These are phyloP conservation scores for Colletotrichum tamarilloi DNA, from an alignment of 2,329 filamentous ascomycete species.

Conservation along the genomic window DNA sequence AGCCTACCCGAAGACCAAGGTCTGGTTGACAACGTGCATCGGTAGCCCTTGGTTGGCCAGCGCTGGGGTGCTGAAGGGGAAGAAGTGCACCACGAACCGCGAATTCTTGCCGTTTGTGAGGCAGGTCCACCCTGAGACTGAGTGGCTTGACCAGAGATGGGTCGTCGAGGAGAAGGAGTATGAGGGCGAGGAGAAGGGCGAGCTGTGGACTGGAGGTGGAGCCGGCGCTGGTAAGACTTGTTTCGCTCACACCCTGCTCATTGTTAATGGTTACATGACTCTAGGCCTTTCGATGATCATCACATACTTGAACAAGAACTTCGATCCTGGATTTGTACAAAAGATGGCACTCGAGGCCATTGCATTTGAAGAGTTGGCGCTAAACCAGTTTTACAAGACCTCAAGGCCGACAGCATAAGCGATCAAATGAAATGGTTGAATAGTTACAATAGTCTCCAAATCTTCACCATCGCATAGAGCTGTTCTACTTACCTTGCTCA, in stretches of 20 bases:
- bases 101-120: constrained; percentile 41
- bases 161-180: constrained; percentile 47
- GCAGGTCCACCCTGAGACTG: constrained; percentile 44
- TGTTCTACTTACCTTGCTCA: too few relatives aligned
- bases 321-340: constrained; percentile 20
- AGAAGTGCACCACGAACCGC: constrained; percentile 52
- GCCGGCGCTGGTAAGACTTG: constrained; percentile 47
- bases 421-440: too few relatives aligned
- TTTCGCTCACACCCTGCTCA: too few relatives aligned
- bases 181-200: constrained; percentile 41
- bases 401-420: neutral
- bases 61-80: constrained; percentile 48
- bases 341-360: constrained; percentile 14
- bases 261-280: neutral
- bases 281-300: constrained; percentile 20
- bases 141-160: constrained; percentile 53
- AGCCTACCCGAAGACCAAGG: constrained; percentile 46
- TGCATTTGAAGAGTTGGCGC: constrained; percentile 20
- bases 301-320: constrained; percentile 26
- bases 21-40: constrained; percentile 51
- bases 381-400: constrained; percentile 30
- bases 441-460: too few relatives aligned
- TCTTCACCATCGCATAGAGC: too few relatives aligned
- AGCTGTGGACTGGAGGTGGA: constrained; percentile 51
- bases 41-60: constrained; percentile 52